A percentile compares a stretch with the other conserved stretches of the same genome.
Conservation (phyloP, 352 stramenopile species). For the Pythium aphanidermatum region DNA sequence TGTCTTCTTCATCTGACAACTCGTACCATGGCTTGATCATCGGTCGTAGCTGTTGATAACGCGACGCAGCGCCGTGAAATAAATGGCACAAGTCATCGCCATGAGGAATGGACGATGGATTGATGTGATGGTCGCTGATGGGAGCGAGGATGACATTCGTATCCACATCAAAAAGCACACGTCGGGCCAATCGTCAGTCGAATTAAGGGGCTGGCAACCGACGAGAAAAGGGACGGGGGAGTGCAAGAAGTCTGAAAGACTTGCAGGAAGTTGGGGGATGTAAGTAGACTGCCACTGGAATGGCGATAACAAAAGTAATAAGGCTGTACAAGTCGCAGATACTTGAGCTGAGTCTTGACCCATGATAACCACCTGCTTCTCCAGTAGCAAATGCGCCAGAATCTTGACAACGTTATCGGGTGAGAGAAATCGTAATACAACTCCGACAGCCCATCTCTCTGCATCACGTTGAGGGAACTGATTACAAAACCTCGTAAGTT, state of each 20-base stretch:
- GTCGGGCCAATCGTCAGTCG: constrained; percentile 73
- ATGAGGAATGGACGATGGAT: constrained; percentile 44
- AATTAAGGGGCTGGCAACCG: constrained; percentile 48
- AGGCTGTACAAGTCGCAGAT: constrained; percentile 58
- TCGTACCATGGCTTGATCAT: constrained; percentile 69
- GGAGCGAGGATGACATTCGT: constrained; percentile 40
- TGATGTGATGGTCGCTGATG: constrained; percentile 35
- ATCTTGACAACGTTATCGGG: constrained; percentile 65
- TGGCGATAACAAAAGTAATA: constrained; percentile 64
- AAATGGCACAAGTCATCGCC: constrained; percentile 53
- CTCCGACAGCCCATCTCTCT: constrained; percentile 64
- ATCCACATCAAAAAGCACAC: constrained; percentile 85
- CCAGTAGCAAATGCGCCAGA: constrained; percentile 58
- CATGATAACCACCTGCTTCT: constrained; percentile 82
- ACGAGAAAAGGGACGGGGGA: constrained; percentile 79
- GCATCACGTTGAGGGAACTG: constrained; percentile 61
- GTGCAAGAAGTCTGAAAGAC: constrained; percentile 74
- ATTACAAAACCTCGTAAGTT: not conserved
- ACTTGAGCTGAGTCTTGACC: constrained; percentile 58
- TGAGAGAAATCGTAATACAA: constrained; percentile 54
- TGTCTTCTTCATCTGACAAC: constrained; percentile 70
- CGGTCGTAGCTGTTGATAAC: constrained; percentile 34
- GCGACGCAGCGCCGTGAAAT: constrained; percentile 44
- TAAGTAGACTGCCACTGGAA: constrained; percentile 88
- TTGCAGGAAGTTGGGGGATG: constrained; percentile 70